A percentile compares a stretch with the other conserved stretches of the same genome.
Evolutionary conservation across 2,329 filamentous ascomycete genomes (phyloP).

Genomic region (Zymoseptoria passerinii): DNA sequence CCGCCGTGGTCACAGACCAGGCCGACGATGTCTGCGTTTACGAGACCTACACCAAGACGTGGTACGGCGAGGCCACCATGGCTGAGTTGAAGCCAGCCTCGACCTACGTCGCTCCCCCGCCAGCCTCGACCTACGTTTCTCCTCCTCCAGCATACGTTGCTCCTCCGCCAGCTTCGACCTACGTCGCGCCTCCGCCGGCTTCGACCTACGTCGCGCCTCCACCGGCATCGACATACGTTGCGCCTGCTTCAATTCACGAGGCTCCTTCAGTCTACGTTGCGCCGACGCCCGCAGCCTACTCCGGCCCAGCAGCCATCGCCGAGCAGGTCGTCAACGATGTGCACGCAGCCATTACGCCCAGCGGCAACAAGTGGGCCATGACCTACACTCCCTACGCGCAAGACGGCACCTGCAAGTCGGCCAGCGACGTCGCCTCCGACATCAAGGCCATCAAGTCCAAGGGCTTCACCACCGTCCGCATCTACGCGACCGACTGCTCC

Average conservation of each 20-base stretch:
- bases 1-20: constrained; percentile 4
- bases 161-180: constrained; percentile 9
- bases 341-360: constrained; percentile 21
- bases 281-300: constrained; percentile 3
- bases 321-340: constrained; percentile 1
- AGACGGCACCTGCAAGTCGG: constrained; percentile 37
- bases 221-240: background rate
- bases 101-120: background rate
- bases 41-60: constrained; percentile 65
- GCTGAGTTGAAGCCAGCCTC: constrained; percentile 9
- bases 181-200: constrained; percentile 20
- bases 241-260: constrained; percentile 11
- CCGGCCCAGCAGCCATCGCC: background rate
- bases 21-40: constrained; percentile 48
- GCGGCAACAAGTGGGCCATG: constrained; percentile 41
- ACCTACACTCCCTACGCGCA: constrained; percentile 43
- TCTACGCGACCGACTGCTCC: constrained; percentile 89
- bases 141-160: constrained; percentile 27
- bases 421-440: constrained; percentile 33
- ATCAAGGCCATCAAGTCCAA: constrained; percentile 36
- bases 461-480: constrained; percentile 59
- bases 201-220: constrained; percentile 17
- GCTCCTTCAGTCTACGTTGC: constrained; percentile 8
- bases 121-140: constrained; percentile 14
- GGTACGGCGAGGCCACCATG: constrained; percentile 54